phyloP scores from a whole-genome alignment of 2,329 filamentous ascomycete species.

The Dothideomycetes sp. region DNA sequence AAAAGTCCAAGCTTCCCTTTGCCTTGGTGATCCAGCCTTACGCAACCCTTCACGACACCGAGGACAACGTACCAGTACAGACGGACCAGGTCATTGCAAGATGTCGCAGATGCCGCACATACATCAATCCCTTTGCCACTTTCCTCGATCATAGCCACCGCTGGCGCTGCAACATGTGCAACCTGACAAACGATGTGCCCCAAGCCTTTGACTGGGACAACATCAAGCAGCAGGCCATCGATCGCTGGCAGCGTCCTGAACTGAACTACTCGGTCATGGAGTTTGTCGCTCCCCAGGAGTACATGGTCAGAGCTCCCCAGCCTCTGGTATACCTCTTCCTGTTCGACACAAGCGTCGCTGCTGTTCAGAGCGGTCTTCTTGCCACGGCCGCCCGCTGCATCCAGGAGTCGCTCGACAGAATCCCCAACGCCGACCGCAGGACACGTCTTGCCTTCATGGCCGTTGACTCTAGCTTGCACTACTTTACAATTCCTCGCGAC shows the following conservation, averaged over 20 bases:
- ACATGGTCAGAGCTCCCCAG: constrained; percentile 96
- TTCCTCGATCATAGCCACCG: constrained; percentile 95
- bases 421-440: constrained; percentile 93
- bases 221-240: constrained; percentile 78
- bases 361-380: constrained; percentile 80
- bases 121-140: constrained; percentile 95
- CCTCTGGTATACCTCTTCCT: constrained; percentile 92
- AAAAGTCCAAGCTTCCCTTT: constrained; percentile 94
- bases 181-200: constrained; percentile 96
- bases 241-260: constrained; percentile 85
- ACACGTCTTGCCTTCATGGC: constrained; percentile 92
- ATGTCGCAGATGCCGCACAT: constrained; percentile 89
- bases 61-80: constrained; percentile 83
- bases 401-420: constrained; percentile 85
- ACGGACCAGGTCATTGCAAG: constrained; percentile 96
- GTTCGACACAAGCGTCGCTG: constrained; percentile 85
- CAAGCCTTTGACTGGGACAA: constrained; percentile 99
- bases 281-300: constrained; percentile 95
- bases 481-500: constrained; percentile 90
- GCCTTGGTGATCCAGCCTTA: constrained; percentile 96
- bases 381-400: constrained; percentile 91
- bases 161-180: constrained; percentile 99
- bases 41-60: constrained; percentile 80
- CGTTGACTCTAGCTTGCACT: constrained; percentile 88
- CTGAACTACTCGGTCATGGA: constrained; percentile 95